Base-by-base conservation (phyloP, 2,329 filamentous ascomycete species). In the Clonostachys chloroleuca region DNA sequence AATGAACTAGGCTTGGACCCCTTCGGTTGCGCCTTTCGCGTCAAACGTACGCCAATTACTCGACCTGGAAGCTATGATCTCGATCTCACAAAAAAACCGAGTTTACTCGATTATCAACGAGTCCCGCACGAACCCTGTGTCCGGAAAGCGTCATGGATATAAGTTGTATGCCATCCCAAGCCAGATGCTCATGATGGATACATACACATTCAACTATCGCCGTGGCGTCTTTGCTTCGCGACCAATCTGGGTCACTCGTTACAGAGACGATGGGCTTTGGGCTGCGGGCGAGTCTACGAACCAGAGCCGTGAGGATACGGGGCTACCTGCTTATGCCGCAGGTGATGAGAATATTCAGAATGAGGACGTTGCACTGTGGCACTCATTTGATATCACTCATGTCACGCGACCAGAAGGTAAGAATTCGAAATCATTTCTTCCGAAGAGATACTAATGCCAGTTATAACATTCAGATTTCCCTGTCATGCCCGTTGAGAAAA, bases 361-460 rank as follows among this genome's bases (percentile, higher is more conserved):
- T 66, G 87, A 84, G 3, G 88, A 95, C 60, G 70, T 95, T 30
- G 89, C 95, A 3, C 77, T 95, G 12, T 95, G 89, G 90, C 89
- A 95, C 68, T 92, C 89, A 0, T 95, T 95, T 58, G 90, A 89
- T 40, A 74, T 95, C 35, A 91, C 86, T 2, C 90, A 95, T 63
- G 91, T 95, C 72, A 52, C 52, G 9, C 30, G 50, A 12, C 52
- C 52, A 10, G 52, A 54, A 41, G 52, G 48, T 52, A 40, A n/a
- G 37, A 40, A n/a, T n/a, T 40, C 37, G 17, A n/a, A 8, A 4
- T 5, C 37, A 40, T 12, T 40, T 40, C 17, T 18, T 12, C 37
- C 8, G 12, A n/a, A 18, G 8, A 9, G 3, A n/a, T 40, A 12
- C n/a, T 18, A n/a, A n/a, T 12, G 2, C 4, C 17, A 9, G n/a